A percentile compares a stretch with the other conserved stretches of the same genome.
phyloP scores from a whole-genome alignment of 2,329 filamentous ascomycete genomes.

The Penicillium crustosum region DNA sequence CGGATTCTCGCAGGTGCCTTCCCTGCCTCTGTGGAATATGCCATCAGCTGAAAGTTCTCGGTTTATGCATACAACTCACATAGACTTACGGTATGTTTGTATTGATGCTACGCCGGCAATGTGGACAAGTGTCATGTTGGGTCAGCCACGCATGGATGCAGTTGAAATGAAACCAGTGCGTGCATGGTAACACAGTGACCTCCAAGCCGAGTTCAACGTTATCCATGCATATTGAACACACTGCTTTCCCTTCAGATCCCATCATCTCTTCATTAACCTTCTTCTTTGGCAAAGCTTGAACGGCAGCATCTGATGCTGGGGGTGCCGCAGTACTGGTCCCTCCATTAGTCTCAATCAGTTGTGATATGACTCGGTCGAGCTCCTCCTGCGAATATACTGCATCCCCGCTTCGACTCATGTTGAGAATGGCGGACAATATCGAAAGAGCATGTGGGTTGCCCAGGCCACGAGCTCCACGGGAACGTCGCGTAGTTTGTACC shows the following conservation, averaged over 20 bases:
- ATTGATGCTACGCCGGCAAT: constrained; percentile 46
- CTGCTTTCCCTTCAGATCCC: constrained; percentile 63
- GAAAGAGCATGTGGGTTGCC: constrained; percentile 43
- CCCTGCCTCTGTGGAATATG: constrained; percentile 15
- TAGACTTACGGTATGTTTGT: constrained; percentile 25
- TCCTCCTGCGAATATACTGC: constrained; percentile 89
- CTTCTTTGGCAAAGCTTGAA: constrained; percentile 70
- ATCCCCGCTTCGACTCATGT: constrained; percentile 62
- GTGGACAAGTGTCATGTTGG: constrained; percentile 89
- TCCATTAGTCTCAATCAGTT: constrained; percentile 78
- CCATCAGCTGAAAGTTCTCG: constrained; percentile 9
- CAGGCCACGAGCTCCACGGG: constrained; percentile 18
- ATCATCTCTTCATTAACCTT: constrained; percentile 70
- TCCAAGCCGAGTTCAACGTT: constrained; percentile 70
- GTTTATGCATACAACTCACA: not conserved
- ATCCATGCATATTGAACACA: constrained; percentile 96
- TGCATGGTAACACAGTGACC: constrained; percentile 78
- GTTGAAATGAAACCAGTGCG: constrained; percentile 86
- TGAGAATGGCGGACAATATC: constrained; percentile 45
- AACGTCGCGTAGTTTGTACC: constrained; percentile 4
- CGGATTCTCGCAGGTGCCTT: constrained; percentile 24
- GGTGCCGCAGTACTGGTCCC: constrained; percentile 72
- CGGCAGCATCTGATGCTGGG: constrained; percentile 73
- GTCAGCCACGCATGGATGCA: constrained; percentile 82
- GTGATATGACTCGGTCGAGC: constrained; percentile 81